Base-by-base conservation (phyloP, 257 asterid species). In the Cruciata laevipes region DNA sequence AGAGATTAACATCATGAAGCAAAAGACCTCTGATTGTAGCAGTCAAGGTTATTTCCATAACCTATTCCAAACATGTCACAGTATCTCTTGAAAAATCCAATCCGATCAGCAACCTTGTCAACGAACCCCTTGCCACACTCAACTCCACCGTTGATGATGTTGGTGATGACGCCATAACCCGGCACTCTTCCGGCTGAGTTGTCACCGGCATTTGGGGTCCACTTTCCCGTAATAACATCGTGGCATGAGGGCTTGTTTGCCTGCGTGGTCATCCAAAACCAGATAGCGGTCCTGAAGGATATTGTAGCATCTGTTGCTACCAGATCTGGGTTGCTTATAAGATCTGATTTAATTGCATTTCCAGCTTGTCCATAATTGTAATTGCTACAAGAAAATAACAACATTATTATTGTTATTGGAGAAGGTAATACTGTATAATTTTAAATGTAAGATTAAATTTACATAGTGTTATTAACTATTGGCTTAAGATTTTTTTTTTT, bases 221-320 rank as follows among this genome's bases (percentile, higher is more conserved):
- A 80, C 33, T 55, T 64, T 35, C 82, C 82, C 0, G 61, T 61
- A 1, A 74, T 77, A 13, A 72, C 80, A 7, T 52, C 74, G 40
- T 77, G 78, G 63, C 79, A 33, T 1, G 82, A 80, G 16, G 82
- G 84, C 35, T 74, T 77, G 60, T 70, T 74, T 3, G 33, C n/a
- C 3, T 77, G 80, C 2, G 80, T 70, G 32, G 74, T 77, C 84
- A 74, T 80, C 82, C 79, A 80, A 49, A 76, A 76, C 84, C 84
- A 80, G 3, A 80, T 5, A 0, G 82, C 79, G 4, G 75, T 70
- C 30, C 74, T 76, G 79, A 80, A 80, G n/a, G 79, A 80, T n/a
- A n/a, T n/a, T n/a, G n/a, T n/a, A n/a, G n/a, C n/a, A n/a, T n/a
- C n/a, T n/a, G n/a, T n/a, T n/a, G n/a, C n/a, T n/a, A n/a, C n/a